phyloP scores from a whole-genome alignment of 2,329 filamentous ascomycete genomes.

The Fusarium sulawesiense region DNA sequence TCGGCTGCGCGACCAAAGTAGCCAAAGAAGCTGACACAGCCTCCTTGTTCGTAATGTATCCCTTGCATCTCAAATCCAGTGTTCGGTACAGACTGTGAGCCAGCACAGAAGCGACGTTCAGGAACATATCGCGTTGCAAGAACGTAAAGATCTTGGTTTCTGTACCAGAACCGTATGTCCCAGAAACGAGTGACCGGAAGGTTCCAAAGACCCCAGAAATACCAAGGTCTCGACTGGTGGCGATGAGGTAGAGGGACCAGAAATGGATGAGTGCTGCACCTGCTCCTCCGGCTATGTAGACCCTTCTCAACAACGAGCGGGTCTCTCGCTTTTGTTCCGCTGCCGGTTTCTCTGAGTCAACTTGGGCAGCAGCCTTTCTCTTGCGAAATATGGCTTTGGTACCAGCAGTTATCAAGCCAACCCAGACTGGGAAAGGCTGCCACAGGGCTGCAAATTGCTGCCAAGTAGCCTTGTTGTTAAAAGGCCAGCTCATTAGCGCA shows the following conservation, averaged over 20 bases:
- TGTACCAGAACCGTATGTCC: fast-evolving
- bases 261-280: not conserved
- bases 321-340: not conserved
- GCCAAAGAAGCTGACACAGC: not conserved
- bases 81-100: not conserved
- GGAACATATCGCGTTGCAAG: slow-evolving; percentile 8
- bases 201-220: not conserved
- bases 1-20: not conserved
- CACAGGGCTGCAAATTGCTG: not conserved
- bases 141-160: not conserved
- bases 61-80: not conserved
- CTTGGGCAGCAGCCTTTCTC: fast-evolving
- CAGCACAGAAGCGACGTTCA: not conserved
- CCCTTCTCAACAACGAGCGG: not conserved
- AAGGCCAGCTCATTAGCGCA: not conserved
- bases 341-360: fast-evolving
- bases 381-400: fast-evolving
- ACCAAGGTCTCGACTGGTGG: not conserved
- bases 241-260: not conserved
- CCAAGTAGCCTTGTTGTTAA: not conserved
- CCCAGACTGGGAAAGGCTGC: slow-evolving; percentile 5
- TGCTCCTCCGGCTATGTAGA: not conserved
- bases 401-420: not conserved
- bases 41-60: slow-evolving; percentile 1
- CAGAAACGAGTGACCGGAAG: not conserved